Evolutionary conservation across 768 basidiomycete genomes (phyloP).

Genomic region (Auricularia cornea): DNA sequence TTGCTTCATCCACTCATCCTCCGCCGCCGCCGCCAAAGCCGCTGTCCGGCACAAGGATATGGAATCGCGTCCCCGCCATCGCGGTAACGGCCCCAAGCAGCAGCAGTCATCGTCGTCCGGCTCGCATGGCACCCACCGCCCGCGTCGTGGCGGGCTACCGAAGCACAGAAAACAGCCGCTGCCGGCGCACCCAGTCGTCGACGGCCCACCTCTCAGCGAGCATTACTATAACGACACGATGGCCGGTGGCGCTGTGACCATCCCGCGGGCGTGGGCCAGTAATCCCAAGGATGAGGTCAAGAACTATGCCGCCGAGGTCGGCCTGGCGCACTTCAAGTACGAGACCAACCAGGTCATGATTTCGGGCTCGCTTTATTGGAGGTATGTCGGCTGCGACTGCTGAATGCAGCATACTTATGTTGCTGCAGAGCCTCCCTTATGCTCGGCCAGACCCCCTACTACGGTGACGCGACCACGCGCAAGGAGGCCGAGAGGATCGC

Average conservation of each 20-base stretch:
- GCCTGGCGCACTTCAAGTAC: background rate
- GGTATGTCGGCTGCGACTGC: background rate
- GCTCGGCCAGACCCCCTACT: background rate
- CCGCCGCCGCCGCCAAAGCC: background rate
- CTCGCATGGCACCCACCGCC: too few relatives aligned
- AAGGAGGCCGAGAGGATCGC: constrained; percentile 70
- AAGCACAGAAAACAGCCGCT: too few relatives aligned
- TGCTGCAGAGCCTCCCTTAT: background rate
- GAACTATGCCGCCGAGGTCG: background rate
- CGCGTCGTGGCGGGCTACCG: too few relatives aligned
- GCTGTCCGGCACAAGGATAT: background rate
- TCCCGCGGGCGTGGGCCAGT: background rate
- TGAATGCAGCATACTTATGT: background rate
- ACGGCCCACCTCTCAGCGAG: too few relatives aligned
- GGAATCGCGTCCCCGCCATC: background rate
- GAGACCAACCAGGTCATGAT: background rate
- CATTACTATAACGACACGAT: too few relatives aligned
- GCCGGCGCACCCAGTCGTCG: too few relatives aligned
- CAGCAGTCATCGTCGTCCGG: too few relatives aligned
- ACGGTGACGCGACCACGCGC: constrained; percentile 51
- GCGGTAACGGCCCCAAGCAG: too few relatives aligned
- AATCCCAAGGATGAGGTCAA: background rate
- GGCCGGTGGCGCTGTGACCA: too few relatives aligned
- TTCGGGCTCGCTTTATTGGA: background rate
- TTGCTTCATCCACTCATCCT: background rate